phyloP scores from a whole-genome alignment of 75 land plant species.

The Picea glauca region DNA sequence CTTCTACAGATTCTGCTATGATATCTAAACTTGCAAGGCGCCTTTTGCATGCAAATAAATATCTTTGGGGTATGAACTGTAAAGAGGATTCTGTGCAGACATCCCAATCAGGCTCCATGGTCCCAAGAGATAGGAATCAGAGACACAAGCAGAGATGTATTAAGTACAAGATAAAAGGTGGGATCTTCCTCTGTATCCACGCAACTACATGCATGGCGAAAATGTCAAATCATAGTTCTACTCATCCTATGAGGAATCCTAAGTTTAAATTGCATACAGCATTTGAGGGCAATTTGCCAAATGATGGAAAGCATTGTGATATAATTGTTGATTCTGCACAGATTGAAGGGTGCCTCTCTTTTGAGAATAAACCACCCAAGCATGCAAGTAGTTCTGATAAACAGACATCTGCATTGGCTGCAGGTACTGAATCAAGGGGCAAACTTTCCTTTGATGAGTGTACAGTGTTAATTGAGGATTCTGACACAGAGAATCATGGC shows the following conservation, averaged over 20 bases:
- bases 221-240: slow-evolving; percentile 32
- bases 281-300: background rate
- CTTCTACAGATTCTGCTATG: slow-evolving; percentile 47
- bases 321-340: slow-evolving; percentile 8
- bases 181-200: slow-evolving; percentile 38
- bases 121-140: slow-evolving; percentile 9
- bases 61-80: background rate
- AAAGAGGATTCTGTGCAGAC: slow-evolving; percentile 1
- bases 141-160: slow-evolving; percentile 13
- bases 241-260: slow-evolving; percentile 5
- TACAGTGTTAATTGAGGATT: slow-evolving; percentile 4
- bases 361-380: slow-evolving; percentile 1
- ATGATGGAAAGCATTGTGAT: background rate
- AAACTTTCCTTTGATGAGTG: slow-evolving; percentile 3
- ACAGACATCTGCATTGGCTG: slow-evolving; percentile 20
- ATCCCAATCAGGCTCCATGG: background rate
- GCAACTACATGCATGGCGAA: slow-evolving; percentile 41
- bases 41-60: slow-evolving; percentile 31
- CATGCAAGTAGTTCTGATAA: slow-evolving; percentile 16
- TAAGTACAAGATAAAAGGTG: slow-evolving; percentile 41
- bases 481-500: background rate
- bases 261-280: slow-evolving; percentile 10
- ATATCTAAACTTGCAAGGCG: slow-evolving; percentile 45
- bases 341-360: slow-evolving; percentile 11
- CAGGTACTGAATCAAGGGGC: slow-evolving; percentile 12